phyloP scores from a whole-genome alignment of 352 stramenopile genomes.

The Pythium volutum region DNA sequence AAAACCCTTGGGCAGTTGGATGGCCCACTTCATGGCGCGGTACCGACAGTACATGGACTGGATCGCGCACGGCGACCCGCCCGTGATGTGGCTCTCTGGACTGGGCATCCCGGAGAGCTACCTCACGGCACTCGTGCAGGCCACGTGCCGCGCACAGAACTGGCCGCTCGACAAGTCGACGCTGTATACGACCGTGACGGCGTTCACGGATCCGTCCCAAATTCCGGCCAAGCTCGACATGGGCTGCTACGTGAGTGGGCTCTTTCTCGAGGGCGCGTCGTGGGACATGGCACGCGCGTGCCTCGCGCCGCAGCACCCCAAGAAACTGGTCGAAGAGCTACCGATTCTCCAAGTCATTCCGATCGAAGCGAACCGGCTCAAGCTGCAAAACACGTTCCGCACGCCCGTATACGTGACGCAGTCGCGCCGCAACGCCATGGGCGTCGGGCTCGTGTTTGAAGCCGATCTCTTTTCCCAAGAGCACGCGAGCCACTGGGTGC shows the following conservation, averaged over 20 bases:
- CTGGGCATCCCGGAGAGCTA: conserved; percentile 95
- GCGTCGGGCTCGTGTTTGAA: conserved; percentile 94
- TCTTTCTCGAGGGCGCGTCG: conserved; percentile 93
- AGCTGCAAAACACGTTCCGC: conserved; percentile 93
- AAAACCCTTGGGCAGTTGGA: conserved; percentile 95
- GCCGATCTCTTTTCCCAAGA: conserved; percentile 90
- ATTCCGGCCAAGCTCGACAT: conserved; percentile 67
- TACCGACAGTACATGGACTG: conserved; percentile 91
- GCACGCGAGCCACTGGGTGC: conserved; percentile 92
- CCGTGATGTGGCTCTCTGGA: conserved; percentile 93
- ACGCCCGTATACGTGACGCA: conserved; percentile 96
- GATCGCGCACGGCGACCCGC: conserved; percentile 87
- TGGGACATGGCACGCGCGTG: conserved; percentile 85
- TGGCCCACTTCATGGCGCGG: conserved; percentile 90
- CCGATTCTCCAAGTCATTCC: conserved; percentile 95
- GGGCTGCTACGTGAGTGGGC: conserved; percentile 90
- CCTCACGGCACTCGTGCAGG: conserved; percentile 94
- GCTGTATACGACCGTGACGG: conserved; percentile 92
- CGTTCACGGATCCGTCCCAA: conserved; percentile 61
- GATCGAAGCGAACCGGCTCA: conserved; percentile 93
- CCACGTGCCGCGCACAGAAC: conserved; percentile 90
- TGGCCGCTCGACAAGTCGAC: conserved; percentile 96
- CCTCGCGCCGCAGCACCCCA: conserved; percentile 88
- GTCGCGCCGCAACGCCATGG: conserved; percentile 93
- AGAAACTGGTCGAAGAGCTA: conserved; percentile 94